Evolutionary conservation across 345 rosid genomes (phyloP).

Genomic region (Eucalyptus cloeziana): DNA sequence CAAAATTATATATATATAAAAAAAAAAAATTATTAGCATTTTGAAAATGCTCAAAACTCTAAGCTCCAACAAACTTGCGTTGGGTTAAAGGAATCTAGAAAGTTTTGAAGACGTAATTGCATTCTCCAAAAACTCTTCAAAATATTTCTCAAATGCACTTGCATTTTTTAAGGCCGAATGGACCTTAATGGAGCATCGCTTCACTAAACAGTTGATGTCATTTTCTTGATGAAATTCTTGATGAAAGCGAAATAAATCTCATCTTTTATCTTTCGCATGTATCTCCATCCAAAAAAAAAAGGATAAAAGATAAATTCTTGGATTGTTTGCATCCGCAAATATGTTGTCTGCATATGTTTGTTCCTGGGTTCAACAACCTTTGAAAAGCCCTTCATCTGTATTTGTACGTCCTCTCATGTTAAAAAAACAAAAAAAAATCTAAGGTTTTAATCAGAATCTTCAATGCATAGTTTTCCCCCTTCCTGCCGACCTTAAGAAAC

Average conservation of each 20-base stretch:
- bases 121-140: background rate
- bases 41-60: background rate
- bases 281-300: background rate
- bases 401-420: background rate
- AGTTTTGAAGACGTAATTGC: background rate
- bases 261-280: background rate
- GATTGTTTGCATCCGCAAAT: background rate
- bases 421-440: background rate
- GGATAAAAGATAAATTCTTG: too few relatives aligned
- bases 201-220: background rate
- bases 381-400: background rate
- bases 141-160: background rate
- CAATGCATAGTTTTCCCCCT: background rate
- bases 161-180: background rate
- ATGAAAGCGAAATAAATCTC: background rate
- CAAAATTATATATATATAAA: background rate
- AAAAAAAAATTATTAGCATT: background rate
- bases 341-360: background rate
- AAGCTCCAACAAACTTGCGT: background rate
- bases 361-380: background rate
- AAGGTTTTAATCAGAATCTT: background rate
- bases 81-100: background rate
- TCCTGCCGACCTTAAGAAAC: background rate
- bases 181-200: background rate
- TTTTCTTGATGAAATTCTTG: background rate